A percentile compares a stretch with the other conserved stretches of the same genome.
Evolutionary conservation across 495 filamentous ascomycete species (phyloP).

Genomic region (Xylaria sp.): DNA sequence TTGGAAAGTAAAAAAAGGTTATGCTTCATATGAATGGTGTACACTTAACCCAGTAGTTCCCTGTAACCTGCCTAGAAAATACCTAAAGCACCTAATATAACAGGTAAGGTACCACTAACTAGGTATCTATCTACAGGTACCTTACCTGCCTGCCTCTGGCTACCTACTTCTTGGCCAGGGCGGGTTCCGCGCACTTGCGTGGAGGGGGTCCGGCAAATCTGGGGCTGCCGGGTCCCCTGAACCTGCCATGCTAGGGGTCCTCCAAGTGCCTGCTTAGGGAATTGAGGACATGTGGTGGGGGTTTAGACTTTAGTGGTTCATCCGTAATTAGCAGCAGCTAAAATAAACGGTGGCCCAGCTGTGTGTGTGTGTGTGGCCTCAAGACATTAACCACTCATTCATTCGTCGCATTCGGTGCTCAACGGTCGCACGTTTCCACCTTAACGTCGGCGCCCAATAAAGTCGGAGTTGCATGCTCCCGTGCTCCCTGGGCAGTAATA

Average conservation of each 20-base stretch:
- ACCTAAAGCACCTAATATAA: too few species aligned
- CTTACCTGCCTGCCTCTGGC: too few species aligned
- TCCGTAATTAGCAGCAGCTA: background rate
- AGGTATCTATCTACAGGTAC: too few species aligned
- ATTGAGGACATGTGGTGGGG: constrained; percentile 2
- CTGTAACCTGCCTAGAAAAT: too few species aligned
- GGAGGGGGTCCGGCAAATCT: constrained; percentile 14
- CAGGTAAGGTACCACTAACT: too few species aligned
- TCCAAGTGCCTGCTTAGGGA: background rate
- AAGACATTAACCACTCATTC: constrained; percentile 15
- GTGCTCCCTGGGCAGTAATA: background rate
- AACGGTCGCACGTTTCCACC: constrained; percentile 14
- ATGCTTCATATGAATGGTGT: too few species aligned
- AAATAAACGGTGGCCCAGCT: constrained; percentile 1
- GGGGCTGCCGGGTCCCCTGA: background rate
- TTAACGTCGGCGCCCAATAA: background rate
- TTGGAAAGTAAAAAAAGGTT: too few species aligned
- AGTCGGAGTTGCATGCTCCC: background rate
- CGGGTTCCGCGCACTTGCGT: constrained; percentile 8
- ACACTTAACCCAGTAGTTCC: too few species aligned
- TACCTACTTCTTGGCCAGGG: too few species aligned
- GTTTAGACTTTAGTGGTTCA: background rate
- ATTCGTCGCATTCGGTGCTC: constrained; percentile 22
- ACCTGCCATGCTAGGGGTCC: background rate
- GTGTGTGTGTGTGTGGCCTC: too few species aligned